Base-by-base conservation (phyloP, 129 eudicot species). In the Flaveria robusta region DNA sequence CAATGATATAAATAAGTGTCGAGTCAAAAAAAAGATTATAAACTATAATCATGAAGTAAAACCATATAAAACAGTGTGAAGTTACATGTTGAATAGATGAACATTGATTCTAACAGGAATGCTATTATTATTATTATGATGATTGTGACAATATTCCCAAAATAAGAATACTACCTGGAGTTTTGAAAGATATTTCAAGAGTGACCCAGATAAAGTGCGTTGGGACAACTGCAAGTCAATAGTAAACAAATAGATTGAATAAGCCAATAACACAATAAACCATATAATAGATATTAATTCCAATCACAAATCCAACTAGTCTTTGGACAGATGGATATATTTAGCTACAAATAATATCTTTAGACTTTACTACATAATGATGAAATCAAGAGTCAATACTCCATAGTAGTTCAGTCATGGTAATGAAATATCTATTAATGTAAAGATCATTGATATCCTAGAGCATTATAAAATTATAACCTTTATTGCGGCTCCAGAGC, bases 161-260 rank as follows among this genome's bases (percentile, higher is more conserved):
- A 46, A 46, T n/a, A 73, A 39, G 76, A 64, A 66, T 56, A 9
- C 74, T 70, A 93, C 98, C 96, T 94, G 98, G 74, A 94, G 90
- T 90, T 94, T 94, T 65, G 98, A 93, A 71, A 94, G 97, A 78
- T 87, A 94, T 86, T 94, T 94, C 82, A 94, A 77, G 51, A 94
- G 81, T 68, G 98, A 91, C 68, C 93, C 97, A 20, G 98, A 86
- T 77, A 94, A 75, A 45, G 93, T 91, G 80, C 97, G 96, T 75
- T 94, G 98, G 42, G 98, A 94, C 70, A 94, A 86, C 98, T 94
- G 92, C 81, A 83, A 77, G 70, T 58, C 67, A 41, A 78, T 18
- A 72, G 59, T 71, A 71, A 82, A 71, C 60, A 76, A n/a, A 71
- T 16, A 65, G 13, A 71, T 23, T 59, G 27, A 34, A 64, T 31